These are phyloP conservation scores for Phytophthora meadii DNA, from an alignment of 352 stramenopile species.

Conservation along the genomic window DNA sequence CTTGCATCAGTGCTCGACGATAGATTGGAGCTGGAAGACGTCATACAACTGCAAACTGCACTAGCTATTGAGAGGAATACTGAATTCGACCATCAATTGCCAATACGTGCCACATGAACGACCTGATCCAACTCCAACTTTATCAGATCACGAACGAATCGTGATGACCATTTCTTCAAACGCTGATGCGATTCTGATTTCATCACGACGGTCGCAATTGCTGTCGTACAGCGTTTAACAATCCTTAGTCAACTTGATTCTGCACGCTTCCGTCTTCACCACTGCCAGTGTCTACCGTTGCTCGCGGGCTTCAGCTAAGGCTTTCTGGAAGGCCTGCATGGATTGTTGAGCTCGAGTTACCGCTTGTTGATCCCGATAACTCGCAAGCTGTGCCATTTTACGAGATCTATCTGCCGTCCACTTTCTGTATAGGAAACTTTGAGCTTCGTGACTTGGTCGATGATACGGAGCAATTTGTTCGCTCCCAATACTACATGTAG, in stretches of 20 bases:
- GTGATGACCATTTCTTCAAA: too few species aligned
- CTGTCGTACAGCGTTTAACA: too few species aligned
- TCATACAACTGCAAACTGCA: not conserved
- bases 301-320: constrained; percentile 32
- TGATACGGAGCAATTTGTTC: not conserved
- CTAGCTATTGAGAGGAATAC: not conserved
- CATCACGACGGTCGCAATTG: too few species aligned
- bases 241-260: constrained; percentile 40
- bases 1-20: constrained; percentile 19
- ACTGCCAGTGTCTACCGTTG: constrained; percentile 14
- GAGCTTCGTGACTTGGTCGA: constrained; percentile 16
- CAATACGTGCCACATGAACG: too few species aligned
- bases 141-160: too few species aligned
- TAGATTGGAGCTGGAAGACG: constrained; percentile 7
- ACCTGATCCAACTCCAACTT: too few species aligned
- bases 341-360: constrained; percentile 47
- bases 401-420: constrained; percentile 32
- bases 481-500: not conserved
- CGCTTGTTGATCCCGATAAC: constrained; percentile 20
- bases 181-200: too few species aligned
- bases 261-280: constrained; percentile 39
- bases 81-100: too few species aligned
- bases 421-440: constrained; percentile 40
- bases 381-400: constrained; percentile 30
- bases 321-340: constrained; percentile 53